phyloP scores from a whole-genome alignment of 176 grass and related monocot genomes.

The Pontederia crassipes region DNA sequence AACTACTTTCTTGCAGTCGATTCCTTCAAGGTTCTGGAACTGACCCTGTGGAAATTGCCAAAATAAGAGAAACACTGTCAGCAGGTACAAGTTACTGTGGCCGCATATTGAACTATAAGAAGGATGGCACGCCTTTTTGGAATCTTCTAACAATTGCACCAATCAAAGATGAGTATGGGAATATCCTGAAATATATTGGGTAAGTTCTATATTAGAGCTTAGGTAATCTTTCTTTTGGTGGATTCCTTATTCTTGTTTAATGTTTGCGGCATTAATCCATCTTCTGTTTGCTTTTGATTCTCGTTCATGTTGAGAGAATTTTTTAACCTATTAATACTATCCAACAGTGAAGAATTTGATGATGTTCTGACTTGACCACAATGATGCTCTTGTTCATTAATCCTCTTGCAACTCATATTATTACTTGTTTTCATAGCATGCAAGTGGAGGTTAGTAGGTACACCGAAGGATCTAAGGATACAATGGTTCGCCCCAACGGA shows the following conservation, averaged over 20 bases:
- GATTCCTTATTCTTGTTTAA: background rate
- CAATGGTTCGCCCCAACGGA: constrained; percentile 70
- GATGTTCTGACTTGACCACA: background rate
- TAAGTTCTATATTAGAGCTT: constrained; percentile 15
- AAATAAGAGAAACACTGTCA: constrained; percentile 67
- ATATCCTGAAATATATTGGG: constrained; percentile 87
- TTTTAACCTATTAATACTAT: no score
- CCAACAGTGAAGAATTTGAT: background rate
- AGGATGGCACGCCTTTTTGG: constrained; percentile 79
- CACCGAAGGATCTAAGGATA: constrained; percentile 76
- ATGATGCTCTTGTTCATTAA: background rate
- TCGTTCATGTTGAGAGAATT: no score
- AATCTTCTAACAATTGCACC: constrained; percentile 85
- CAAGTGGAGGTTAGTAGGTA: constrained; percentile 99
- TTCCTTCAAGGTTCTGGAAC: constrained; percentile 79
- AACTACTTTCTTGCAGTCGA: constrained; percentile 29
- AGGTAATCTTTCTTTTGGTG: background rate
- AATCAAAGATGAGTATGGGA: constrained; percentile 87
- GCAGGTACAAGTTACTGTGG: constrained; percentile 69
- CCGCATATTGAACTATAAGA: constrained; percentile 91
- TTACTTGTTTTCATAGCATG: constrained; percentile 45
- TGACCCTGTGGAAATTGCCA: constrained; percentile 56
- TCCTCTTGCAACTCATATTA: background rate
- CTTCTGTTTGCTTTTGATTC: no score
- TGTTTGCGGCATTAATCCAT: no score